Conservation (phyloP, 2,329 filamentous ascomycete species). For the Fonsecaea pugnacius region DNA sequence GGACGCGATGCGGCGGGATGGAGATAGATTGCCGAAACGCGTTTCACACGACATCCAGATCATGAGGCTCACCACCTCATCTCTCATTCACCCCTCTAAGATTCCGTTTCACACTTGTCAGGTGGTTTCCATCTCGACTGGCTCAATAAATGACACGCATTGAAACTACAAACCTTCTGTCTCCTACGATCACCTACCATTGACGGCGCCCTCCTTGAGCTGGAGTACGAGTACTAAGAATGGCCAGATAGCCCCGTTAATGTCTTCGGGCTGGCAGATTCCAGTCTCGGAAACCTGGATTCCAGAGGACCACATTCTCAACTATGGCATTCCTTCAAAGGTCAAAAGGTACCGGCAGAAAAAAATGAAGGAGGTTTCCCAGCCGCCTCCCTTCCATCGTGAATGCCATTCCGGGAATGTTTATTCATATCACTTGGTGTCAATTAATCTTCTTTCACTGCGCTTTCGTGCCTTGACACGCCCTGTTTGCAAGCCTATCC, state of each 20-base stretch:
- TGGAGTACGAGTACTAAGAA: not conserved
- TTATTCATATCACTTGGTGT: conserved; percentile 11
- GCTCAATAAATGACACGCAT: not conserved
- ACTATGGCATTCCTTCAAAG: not conserved
- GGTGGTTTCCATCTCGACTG: conserved; percentile 13
- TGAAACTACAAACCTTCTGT: conserved; percentile 4
- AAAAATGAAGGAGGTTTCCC: conserved; percentile 12
- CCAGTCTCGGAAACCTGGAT: conserved; percentile 8
- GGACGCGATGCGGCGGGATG: conserved; percentile 24
- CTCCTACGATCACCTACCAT: conserved; percentile 9
- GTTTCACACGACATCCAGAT: conserved; percentile 8
- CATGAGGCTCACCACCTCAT: not conserved
- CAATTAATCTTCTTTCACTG: conserved; percentile 9
- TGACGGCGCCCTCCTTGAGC: not conserved
- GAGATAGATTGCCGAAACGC: conserved; percentile 22
- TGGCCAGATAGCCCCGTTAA: not conserved
- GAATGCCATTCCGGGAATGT: conserved; percentile 6
- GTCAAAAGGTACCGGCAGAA: conserved; percentile 18
- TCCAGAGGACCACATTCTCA: conserved; percentile 6
- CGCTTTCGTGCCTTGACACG: conserved; percentile 2
- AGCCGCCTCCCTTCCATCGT: conserved; percentile 1
- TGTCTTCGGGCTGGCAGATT: conserved; percentile 17
- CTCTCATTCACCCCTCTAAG: not conserved
- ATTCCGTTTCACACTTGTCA: conserved; percentile 13
- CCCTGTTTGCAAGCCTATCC: conserved; percentile 2